phyloP scores from a whole-genome alignment of 495 filamentous ascomycete species.

The Diplogelasinospora grovesii region DNA sequence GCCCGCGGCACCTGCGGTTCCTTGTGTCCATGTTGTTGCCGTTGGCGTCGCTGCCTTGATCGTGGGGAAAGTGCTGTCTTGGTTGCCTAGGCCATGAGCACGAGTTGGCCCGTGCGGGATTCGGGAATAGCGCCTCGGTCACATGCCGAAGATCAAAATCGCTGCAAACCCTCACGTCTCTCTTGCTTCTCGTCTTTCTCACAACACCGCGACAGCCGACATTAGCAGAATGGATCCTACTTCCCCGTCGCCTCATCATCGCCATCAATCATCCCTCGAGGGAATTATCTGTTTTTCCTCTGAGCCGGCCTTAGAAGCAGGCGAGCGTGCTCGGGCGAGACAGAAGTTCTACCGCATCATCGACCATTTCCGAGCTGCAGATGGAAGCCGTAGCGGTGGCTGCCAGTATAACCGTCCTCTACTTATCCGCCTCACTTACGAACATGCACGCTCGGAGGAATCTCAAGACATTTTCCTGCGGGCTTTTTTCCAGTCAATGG shows the following conservation, averaged over 20 bases:
- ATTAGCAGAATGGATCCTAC: slow-evolving; percentile 2
- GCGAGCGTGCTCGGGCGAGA: not conserved
- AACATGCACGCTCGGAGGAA: not conserved
- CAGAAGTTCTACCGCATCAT: not conserved
- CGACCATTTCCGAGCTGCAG: not conserved
- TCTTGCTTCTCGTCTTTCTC: too few relatives aligned
- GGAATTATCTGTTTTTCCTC: not conserved
- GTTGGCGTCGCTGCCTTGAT: too few relatives aligned
- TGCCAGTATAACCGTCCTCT: not conserved
- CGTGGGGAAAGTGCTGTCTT: too few relatives aligned
- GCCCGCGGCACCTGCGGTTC: too few relatives aligned
- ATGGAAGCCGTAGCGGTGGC: not conserved
- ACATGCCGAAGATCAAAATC: too few relatives aligned
- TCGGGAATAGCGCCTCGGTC: too few relatives aligned
- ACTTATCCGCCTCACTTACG: not conserved
- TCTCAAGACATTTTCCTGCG: not conserved
- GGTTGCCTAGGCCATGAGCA: too few relatives aligned
- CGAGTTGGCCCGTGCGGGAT: too few relatives aligned
- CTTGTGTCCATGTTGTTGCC: too few relatives aligned
- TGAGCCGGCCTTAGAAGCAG: not conserved
- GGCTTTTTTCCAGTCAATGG: not conserved
- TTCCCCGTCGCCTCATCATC: not conserved
- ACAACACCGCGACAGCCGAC: too few relatives aligned
- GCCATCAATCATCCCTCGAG: slow-evolving; percentile 4
- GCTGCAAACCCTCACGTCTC: too few relatives aligned